Percentiles rank a stretch among this genome's conserved stretches.
phyloP scores from a whole-genome alignment of 495 filamentous ascomycete species.

The Neurospora cerealis region DNA sequence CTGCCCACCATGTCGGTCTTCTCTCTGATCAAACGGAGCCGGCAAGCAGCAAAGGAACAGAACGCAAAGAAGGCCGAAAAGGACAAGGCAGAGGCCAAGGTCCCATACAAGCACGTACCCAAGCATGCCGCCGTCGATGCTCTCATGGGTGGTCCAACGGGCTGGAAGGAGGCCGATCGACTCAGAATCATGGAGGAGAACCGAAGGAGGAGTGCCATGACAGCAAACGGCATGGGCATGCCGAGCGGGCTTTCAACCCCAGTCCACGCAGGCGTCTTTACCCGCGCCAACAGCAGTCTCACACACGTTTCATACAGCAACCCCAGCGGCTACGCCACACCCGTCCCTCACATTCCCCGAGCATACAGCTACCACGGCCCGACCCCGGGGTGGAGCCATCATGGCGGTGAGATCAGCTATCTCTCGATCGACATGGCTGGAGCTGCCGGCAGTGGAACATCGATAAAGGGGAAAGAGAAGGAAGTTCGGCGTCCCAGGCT shows the following conservation, averaged over 20 bases:
- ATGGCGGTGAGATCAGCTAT: slow-evolving; percentile 12
- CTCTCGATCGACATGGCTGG: slow-evolving; percentile 7
- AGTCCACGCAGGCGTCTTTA: slow-evolving; percentile 17
- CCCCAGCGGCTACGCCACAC: slow-evolving; percentile 29
- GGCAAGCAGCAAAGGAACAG: slow-evolving; percentile 41
- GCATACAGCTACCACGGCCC: slow-evolving; percentile 33
- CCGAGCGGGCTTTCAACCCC: slow-evolving; percentile 12
- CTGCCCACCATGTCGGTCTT: slow-evolving; percentile 40
- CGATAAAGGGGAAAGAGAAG: slow-evolving; percentile 21
- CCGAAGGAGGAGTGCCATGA: slow-evolving; percentile 30
- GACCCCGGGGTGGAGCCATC: slow-evolving; percentile 19
- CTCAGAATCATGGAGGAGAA: slow-evolving; percentile 34
- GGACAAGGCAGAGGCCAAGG: slow-evolving; percentile 30
- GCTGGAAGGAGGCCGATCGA: slow-evolving; percentile 34
- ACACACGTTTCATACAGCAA: slow-evolving; percentile 29
- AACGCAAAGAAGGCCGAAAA: slow-evolving; percentile 33
- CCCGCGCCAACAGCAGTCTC: slow-evolving; percentile 33
- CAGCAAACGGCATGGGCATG: slow-evolving; percentile 22
- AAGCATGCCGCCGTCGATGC: slow-evolving; percentile 49
- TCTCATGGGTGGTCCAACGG: slow-evolving; percentile 39
- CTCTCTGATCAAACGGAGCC: slow-evolving; percentile 36
- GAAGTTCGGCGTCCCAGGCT: slow-evolving; percentile 19
- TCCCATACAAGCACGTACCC: slow-evolving; percentile 45
- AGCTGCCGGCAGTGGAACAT: background rate
- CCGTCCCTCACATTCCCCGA: slow-evolving; percentile 30